phyloP scores from a whole-genome alignment of 768 basidiomycete species.

The Saitozyma podzolica region DNA sequence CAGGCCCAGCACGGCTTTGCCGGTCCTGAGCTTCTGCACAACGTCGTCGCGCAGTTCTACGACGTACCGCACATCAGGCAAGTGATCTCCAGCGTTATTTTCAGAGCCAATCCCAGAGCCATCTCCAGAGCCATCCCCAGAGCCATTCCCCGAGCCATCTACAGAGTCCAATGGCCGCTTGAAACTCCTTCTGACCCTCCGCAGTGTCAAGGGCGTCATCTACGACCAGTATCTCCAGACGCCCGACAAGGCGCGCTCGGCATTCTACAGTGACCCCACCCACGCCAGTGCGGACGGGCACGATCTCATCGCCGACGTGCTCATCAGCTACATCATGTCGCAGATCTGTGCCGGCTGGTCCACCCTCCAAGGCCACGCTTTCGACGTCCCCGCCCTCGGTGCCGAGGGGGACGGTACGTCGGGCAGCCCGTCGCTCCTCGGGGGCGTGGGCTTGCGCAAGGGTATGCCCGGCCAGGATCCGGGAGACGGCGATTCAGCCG shows the following conservation, averaged over 20 bases:
- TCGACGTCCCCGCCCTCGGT: conserved; percentile 60
- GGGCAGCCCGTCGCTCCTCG: conserved; percentile 67
- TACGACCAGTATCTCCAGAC: conserved; percentile 79
- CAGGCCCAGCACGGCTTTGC: conserved; percentile 77
- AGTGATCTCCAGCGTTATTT: conserved; percentile 13
- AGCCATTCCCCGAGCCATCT: no score
- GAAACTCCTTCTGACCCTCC: conserved; percentile 6
- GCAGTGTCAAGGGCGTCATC: conserved; percentile 73
- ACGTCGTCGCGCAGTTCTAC: conserved; percentile 90
- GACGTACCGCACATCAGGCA: conserved; percentile 88
- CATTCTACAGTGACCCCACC: conserved; percentile 78
- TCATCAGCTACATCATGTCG: conserved; percentile 83
- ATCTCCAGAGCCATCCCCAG: no score
- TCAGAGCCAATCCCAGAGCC: neutral
- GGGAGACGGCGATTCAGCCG: conserved; percentile 52
- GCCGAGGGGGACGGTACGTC: conserved; percentile 50
- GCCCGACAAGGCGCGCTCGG: conserved; percentile 62
- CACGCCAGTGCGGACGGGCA: conserved; percentile 81
- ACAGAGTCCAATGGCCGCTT: no score
- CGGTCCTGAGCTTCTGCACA: conserved; percentile 88
- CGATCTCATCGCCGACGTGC: conserved; percentile 81
- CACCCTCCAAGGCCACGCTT: conserved; percentile 66
- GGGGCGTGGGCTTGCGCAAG: conserved; percentile 78
- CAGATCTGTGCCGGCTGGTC: conserved; percentile 86
- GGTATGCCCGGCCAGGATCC: conserved; percentile 57